Evolutionary conservation across 306 rosid species (phyloP).

Genomic region (Albizia julibrissin): DNA sequence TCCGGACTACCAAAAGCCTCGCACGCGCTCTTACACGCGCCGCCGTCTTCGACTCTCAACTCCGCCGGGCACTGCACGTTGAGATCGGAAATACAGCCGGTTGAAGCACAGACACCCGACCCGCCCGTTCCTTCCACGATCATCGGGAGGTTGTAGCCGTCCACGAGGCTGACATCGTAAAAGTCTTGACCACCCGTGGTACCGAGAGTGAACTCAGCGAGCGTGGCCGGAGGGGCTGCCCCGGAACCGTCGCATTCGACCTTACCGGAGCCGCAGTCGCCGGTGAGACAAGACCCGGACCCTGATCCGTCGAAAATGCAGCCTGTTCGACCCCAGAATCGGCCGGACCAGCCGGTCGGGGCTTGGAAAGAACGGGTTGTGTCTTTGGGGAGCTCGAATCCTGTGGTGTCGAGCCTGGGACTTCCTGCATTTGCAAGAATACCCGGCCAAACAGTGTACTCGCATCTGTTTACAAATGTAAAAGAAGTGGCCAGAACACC

Average conservation of each 20-base stretch:
- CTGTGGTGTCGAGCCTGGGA: neutral
- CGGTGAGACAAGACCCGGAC: slow-evolving; percentile 56
- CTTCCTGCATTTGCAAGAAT: slow-evolving; percentile 9
- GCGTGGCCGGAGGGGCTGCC: slow-evolving; percentile 79
- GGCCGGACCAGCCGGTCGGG: slow-evolving; percentile 11
- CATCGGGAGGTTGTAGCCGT: slow-evolving; percentile 79
- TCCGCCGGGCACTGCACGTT: slow-evolving; percentile 13
- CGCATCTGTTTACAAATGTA: slow-evolving; percentile 3
- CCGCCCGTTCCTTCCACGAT: slow-evolving; percentile 42
- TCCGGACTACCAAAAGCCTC: slow-evolving; percentile 22
- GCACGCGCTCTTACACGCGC: slow-evolving; percentile 20
- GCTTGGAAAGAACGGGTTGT: slow-evolving; percentile 5
- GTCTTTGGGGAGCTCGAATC: slow-evolving; percentile 20
- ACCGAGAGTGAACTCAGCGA: slow-evolving; percentile 82
- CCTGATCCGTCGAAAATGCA: slow-evolving; percentile 10
- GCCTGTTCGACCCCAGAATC: slow-evolving; percentile 9
- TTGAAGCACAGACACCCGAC: neutral
- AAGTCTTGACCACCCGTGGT: slow-evolving; percentile 75
- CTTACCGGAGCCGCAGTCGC: slow-evolving; percentile 76
- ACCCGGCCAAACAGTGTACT: slow-evolving; percentile 10
- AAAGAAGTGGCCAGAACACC: neutral
- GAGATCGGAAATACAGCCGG: slow-evolving; percentile 4
- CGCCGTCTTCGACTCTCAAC: slow-evolving; percentile 1
- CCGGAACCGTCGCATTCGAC: slow-evolving; percentile 82
- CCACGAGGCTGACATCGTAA: slow-evolving; percentile 89